phyloP scores from a whole-genome alignment of 768 basidiomycete species.

The Cystofilobasidium ferigula region DNA sequence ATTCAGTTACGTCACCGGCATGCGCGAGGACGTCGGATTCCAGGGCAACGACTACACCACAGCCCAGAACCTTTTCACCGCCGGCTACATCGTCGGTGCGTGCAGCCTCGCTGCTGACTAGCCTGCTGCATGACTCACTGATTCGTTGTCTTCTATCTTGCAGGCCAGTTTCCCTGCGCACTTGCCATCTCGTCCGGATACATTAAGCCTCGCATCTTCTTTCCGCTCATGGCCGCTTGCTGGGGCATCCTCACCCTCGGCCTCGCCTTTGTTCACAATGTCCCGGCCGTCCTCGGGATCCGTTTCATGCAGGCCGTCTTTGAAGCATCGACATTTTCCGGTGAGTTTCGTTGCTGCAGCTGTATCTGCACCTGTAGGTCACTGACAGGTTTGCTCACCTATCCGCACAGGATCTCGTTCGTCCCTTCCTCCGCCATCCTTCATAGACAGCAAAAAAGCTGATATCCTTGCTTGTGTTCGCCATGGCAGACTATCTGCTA shows the following conservation, averaged over 20 bases:
- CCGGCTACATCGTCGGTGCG: slow-evolving; percentile 2
- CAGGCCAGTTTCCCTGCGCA: not conserved
- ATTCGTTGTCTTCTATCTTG: not conserved
- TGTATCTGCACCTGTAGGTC: too few species aligned
- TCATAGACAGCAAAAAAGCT: too few species aligned
- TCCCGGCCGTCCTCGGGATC: not conserved
- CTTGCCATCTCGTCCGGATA: not conserved
- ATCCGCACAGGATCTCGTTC: too few species aligned
- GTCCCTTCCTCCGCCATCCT: too few species aligned
- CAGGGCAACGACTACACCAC: not conserved
- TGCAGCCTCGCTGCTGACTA: too few species aligned
- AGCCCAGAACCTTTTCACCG: not conserved
- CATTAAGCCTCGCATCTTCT: slow-evolving; percentile 1
- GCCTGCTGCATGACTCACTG: too few species aligned
- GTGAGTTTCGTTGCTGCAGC: not conserved
- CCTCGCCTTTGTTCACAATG: slow-evolving; percentile 1
- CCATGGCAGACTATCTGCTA: slow-evolving; percentile 1
- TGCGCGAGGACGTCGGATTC: slow-evolving; percentile 1
- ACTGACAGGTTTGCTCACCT: too few species aligned
- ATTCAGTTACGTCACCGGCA: too few species aligned
- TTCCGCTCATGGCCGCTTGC: not conserved
- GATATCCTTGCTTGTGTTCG: too few species aligned
- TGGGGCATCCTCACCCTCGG: slow-evolving; percentile 8
- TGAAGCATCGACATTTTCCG: not conserved
- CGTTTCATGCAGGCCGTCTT: slow-evolving; percentile 2